Percentiles rank a stretch among this genome's conserved stretches.
Evolutionary conservation across 805 yeast genomes (phyloP).

Genomic region (Suhomyces sp.): DNA sequence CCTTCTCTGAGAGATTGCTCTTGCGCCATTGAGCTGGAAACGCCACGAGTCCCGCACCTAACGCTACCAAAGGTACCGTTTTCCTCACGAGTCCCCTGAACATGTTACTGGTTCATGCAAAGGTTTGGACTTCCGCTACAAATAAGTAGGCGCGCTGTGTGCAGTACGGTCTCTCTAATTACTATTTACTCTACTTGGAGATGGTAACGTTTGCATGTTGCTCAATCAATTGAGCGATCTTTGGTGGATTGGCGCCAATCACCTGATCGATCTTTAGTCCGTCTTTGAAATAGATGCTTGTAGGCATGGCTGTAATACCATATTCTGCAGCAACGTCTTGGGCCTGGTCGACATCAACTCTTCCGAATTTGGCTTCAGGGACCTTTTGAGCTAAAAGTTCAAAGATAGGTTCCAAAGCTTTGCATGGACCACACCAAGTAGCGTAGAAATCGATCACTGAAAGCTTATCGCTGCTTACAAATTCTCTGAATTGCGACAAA

Average conservation of each 20-base stretch:
- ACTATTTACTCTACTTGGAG: neutral
- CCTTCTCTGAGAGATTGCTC: slow-evolving; percentile 9
- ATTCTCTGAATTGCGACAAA: slow-evolving; percentile 23
- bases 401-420: slow-evolving; percentile 61
- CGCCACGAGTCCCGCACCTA: slow-evolving; percentile 25
- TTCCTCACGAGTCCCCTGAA: slow-evolving; percentile 25
- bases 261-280: slow-evolving; percentile 56
- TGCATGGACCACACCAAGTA: slow-evolving; percentile 79
- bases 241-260: slow-evolving; percentile 61
- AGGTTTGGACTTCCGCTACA: neutral
- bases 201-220: slow-evolving; percentile 28
- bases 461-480: slow-evolving; percentile 29
- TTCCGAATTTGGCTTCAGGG: slow-evolving; percentile 56
- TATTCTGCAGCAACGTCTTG: slow-evolving; percentile 58
- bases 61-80: slow-evolving; percentile 28
- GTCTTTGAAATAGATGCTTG: slow-evolving; percentile 59
- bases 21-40: slow-evolving; percentile 29
- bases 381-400: slow-evolving; percentile 39
- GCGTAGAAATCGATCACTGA: slow-evolving; percentile 66
- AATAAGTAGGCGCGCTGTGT: neutral
- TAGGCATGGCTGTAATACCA: slow-evolving; percentile 74
- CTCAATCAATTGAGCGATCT: slow-evolving; percentile 26
- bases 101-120: slow-evolving; percentile 13
- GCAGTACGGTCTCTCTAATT: neutral
- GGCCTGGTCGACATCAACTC: slow-evolving; percentile 68